These are phyloP conservation scores for Quercus ilex DNA, from an alignment of 306 rosid genomes.

Conservation along the genomic window DNA sequence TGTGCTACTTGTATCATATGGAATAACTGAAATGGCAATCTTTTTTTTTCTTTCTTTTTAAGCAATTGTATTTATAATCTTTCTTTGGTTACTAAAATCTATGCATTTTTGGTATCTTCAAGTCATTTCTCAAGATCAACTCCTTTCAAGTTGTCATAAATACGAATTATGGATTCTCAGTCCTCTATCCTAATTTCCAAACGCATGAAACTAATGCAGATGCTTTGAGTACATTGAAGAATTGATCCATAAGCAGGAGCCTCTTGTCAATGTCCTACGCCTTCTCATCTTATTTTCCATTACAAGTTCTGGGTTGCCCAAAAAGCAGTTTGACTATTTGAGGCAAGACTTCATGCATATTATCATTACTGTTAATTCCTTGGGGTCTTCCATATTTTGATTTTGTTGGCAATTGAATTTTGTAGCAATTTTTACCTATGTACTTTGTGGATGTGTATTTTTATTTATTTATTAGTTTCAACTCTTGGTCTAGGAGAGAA, in stretches of 20 bases:
- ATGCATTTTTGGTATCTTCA: no score
- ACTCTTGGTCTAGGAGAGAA: conserved; percentile 72
- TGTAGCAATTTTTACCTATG: conserved; percentile 6
- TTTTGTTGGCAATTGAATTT: conserved; percentile 21
- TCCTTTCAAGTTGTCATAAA: conserved; percentile 7
- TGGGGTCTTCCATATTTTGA: conserved; percentile 4
- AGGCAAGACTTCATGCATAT: conserved; percentile 53
- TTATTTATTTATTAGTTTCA: conserved; percentile 8
- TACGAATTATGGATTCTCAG: conserved; percentile 14
- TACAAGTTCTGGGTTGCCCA: conserved; percentile 94
- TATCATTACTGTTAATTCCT: conserved; percentile 9
- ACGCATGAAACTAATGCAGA: conserved; percentile 50
- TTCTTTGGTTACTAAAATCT: no score
- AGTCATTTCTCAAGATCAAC: no score
- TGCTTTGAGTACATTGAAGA: conserved; percentile 96
- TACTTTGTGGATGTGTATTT: conserved; percentile 15
- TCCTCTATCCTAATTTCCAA: neutral
- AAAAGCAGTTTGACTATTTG: conserved; percentile 76
- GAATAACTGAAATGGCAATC: no score
- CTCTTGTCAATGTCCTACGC: conserved; percentile 73
- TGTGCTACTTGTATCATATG: no score
- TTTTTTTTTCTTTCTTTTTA: no score
- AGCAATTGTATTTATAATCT: no score
- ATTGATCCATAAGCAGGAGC: conserved; percentile 97
- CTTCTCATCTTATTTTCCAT: conserved; percentile 80